phyloP scores from a whole-genome alignment of 2,329 filamentous ascomycete species.

The Mariannaea sp. region DNA sequence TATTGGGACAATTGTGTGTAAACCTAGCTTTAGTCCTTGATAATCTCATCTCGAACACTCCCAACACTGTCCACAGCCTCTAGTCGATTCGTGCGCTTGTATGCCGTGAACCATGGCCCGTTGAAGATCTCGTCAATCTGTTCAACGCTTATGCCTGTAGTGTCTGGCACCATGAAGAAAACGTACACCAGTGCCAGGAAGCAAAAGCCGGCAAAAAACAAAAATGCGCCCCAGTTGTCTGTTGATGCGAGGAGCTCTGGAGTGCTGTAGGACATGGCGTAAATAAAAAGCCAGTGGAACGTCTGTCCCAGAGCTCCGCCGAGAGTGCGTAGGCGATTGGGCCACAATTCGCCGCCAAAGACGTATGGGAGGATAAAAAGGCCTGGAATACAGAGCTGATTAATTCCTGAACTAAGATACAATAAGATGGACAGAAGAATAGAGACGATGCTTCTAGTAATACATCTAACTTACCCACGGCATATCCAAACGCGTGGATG shows the following conservation, averaged over 20 bases:
- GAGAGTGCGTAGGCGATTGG: constrained; percentile 51
- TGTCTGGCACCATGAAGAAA: constrained; percentile 47
- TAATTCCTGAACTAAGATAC: too few species aligned
- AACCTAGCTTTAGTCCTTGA: too few species aligned
- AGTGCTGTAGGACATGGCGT: constrained; percentile 42
- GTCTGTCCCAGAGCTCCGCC: constrained; percentile 40
- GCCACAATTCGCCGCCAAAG: constrained; percentile 51
- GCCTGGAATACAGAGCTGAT: constrained; percentile 27
- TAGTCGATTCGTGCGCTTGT: too few species aligned
- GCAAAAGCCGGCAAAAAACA: constrained; percentile 49
- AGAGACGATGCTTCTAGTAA: neutral
- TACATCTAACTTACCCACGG: constrained; percentile 32
- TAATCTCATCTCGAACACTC: too few species aligned
- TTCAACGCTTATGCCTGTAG: constrained; percentile 45
- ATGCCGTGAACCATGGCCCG: constrained; percentile 35
- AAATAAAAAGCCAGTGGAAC: constrained; percentile 46
- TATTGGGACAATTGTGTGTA: too few species aligned
- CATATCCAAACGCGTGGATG: constrained; percentile 52
- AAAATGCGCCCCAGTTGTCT: constrained; percentile 47
- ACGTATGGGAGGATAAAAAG: constrained; percentile 49
- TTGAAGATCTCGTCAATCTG: constrained; percentile 46
- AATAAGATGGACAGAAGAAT: neutral
- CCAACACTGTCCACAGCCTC: too few species aligned
- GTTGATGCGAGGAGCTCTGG: constrained; percentile 43
- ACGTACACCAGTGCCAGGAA: constrained; percentile 45